phyloP scores from a whole-genome alignment of 305 asterid genomes.

The Caryopteris hybrid region DNA sequence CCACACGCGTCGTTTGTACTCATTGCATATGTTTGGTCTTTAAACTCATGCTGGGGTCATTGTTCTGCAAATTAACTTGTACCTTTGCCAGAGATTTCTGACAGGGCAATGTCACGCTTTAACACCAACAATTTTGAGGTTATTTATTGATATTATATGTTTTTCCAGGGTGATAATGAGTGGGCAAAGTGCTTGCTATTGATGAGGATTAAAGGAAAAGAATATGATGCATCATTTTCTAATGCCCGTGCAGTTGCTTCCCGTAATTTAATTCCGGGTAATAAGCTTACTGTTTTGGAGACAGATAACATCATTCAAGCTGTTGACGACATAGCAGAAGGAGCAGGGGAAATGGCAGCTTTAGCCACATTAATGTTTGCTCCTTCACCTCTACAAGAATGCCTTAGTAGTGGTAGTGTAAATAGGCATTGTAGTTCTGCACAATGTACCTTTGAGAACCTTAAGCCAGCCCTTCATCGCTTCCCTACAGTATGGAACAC shows the following conservation, averaged over 20 bases:
- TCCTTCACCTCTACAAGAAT: slow-evolving; percentile 85
- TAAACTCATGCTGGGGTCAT: slow-evolving; percentile 9
- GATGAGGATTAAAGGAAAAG: slow-evolving; percentile 85
- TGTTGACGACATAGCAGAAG: slow-evolving; percentile 99
- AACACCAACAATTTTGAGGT: slow-evolving; percentile 18
- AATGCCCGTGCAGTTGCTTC: slow-evolving; percentile 92
- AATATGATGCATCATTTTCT: slow-evolving; percentile 92
- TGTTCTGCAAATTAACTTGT: slow-evolving; percentile 11
- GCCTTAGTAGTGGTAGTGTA: slow-evolving; percentile 92
- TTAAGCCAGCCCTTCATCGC: slow-evolving; percentile 82
- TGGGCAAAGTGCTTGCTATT: slow-evolving; percentile 91
- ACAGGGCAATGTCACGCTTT: slow-evolving; percentile 8
- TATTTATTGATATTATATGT: slow-evolving; percentile 16
- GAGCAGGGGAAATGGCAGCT: slow-evolving; percentile 98
- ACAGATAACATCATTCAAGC: slow-evolving; percentile 69
- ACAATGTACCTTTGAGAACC: slow-evolving; percentile 98
- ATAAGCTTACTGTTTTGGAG: slow-evolving; percentile 53
- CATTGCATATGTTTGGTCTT: neutral
- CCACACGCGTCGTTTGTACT: neutral
- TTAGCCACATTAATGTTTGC: slow-evolving; percentile 95
- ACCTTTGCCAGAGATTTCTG: slow-evolving; percentile 1
- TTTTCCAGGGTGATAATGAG: slow-evolving; percentile 80
- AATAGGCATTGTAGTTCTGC: slow-evolving; percentile 78
- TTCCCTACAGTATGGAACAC: slow-evolving; percentile 92
- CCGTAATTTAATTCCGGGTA: slow-evolving; percentile 60